Base-by-base conservation (phyloP, 2,329 filamentous ascomycete genomes). In the Xylaria hypoxylon region DNA sequence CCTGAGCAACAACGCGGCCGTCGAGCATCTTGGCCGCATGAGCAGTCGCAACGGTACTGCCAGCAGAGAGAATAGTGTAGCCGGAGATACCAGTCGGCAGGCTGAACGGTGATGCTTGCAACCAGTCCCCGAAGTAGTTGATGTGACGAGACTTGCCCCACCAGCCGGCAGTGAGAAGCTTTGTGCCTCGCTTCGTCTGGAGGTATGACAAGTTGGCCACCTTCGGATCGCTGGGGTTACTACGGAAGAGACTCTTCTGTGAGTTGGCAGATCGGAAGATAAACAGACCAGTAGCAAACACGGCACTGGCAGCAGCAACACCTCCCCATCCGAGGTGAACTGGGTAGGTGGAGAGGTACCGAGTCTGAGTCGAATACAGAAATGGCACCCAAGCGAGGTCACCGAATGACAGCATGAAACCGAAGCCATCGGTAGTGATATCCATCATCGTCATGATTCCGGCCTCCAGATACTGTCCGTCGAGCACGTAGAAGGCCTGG, bases 51-150 rank as follows among this genome's bases (percentile, higher is more conserved):
- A 81, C 81, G 15, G 79, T 74, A 7, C 83, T 80, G n/a, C 85
- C 86, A 1, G 84, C 83, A 3, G 86, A 82, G 26, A 90, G 83
- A 53, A 97, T 89, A 45, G 90, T 83, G 78, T 96, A 97, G 11
- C 94, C 94, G 0, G 94, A 91, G 33, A 71, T 68, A 0, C 93
- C 92, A 0, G 94, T 97, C 0, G 95, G 94, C 53, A 97, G 84
- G 71, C 89, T 93, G 81, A 96, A 97, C 0, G 93, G 89, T 92
- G 93, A 97, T 17, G 91, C 88, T 88, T 97, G 94, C 72, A 96
- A 85, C 94, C 94, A 97, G 82, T 98, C 95, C 62, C 94, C 95
- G 1, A 97, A 82, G 80, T 98, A 97, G 82, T 97, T 98, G 85
- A 97, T 96, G 81, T 98, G 95, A 47, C 95, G 89, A 0, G 94